Percentiles rank a stretch among this genome's conserved stretches.
These are phyloP conservation scores for Quercus cerris DNA, from an alignment of 306 rosid genomes.

Conservation along the genomic window DNA sequence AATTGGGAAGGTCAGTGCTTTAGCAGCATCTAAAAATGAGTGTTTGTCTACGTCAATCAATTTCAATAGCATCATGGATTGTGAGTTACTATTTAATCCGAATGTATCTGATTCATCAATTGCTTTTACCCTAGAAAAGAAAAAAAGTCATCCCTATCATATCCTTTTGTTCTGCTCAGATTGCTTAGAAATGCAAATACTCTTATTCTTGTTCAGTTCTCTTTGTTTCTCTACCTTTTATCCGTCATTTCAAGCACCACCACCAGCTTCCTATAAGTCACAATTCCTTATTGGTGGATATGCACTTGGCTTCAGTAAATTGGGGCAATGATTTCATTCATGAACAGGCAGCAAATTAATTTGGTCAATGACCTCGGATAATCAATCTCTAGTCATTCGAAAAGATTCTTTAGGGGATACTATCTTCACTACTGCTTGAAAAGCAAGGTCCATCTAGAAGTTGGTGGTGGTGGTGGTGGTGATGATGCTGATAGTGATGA, in stretches of 20 bases:
- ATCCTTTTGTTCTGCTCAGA: not conserved
- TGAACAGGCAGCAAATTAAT: not conserved
- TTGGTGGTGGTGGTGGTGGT: not conserved
- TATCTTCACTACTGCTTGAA: slow-evolving; percentile 13
- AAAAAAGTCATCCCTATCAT: not conserved
- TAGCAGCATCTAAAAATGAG: too few relatives aligned
- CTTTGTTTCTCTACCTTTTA: not conserved
- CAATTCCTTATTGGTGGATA: slow-evolving; percentile 21
- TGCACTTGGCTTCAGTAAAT: slow-evolving; percentile 10
- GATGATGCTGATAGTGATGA: not conserved
- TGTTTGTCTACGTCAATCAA: not conserved
- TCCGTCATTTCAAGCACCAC: slow-evolving; percentile 3
- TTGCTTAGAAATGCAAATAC: not conserved
- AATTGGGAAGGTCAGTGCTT: too few relatives aligned
- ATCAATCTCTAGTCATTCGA: slow-evolving; percentile 21
- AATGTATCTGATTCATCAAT: not conserved
- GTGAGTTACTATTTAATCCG: not conserved
- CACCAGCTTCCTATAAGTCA: not conserved
- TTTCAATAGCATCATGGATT: not conserved
- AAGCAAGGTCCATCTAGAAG: slow-evolving; percentile 12
- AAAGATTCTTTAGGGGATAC: slow-evolving; percentile 35
- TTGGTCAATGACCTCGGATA: too few relatives aligned
- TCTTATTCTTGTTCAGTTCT: not conserved
- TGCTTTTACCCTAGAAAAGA: not conserved
- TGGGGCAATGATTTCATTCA: slow-evolving; percentile 17